These are phyloP conservation scores for Ophioceras dolichostomum DNA, from an alignment of 2,329 filamentous ascomycete species.

Conservation along the genomic window DNA sequence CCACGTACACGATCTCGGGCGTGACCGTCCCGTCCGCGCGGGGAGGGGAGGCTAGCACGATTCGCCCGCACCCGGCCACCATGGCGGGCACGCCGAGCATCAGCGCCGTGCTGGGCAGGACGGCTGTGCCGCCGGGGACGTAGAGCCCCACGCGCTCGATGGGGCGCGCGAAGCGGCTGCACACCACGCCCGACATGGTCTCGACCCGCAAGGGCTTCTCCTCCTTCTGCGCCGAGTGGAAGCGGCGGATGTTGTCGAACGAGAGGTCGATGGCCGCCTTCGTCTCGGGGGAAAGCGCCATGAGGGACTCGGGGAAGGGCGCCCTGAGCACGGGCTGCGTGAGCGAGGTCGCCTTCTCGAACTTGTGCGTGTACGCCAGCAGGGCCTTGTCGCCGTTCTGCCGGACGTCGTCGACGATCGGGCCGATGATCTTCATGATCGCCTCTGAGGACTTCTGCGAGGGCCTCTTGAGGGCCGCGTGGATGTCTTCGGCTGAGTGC, in stretches of 20 bases:
- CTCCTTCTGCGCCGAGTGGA: constrained; percentile 86
- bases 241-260: constrained; percentile 87
- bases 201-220: constrained; percentile 74
- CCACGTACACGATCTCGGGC: constrained; percentile 93
- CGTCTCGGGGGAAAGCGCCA: constrained; percentile 75
- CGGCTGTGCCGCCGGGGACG: constrained; percentile 89
- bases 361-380: constrained; percentile 91
- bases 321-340: constrained; percentile 82
- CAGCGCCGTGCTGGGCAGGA: constrained; percentile 91
- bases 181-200: constrained; percentile 95
- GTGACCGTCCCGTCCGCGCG: constrained; percentile 82
- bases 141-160: constrained; percentile 97
- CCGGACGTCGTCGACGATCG: constrained; percentile 83
- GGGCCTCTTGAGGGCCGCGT: constrained; percentile 69
- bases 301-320: constrained; percentile 74
- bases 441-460: constrained; percentile 92
- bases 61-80: constrained; percentile 93
- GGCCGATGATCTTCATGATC: constrained; percentile 80
- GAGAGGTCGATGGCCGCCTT: constrained; percentile 87
- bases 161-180: constrained; percentile 81
- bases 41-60: constrained; percentile 86
- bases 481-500: constrained; percentile 51
- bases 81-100: constrained; percentile 97
- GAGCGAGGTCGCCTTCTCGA: constrained; percentile 88
- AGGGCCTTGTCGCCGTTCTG: constrained; percentile 77